Conservation (phyloP, 2,329 filamentous ascomycete genomes). For the Scedosporium apiospermum region DNA sequence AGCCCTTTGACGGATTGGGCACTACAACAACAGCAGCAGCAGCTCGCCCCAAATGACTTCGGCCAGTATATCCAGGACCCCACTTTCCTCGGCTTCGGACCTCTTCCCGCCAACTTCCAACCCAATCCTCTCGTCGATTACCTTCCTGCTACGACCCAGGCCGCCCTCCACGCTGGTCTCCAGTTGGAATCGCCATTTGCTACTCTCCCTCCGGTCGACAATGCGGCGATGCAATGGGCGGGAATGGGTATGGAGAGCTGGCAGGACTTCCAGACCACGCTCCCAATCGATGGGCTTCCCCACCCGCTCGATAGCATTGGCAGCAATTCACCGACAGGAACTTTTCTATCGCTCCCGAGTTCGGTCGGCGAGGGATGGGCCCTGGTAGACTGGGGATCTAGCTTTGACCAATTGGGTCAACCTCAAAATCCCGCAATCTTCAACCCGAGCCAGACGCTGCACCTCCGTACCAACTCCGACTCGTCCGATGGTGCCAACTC, state of each 20-base stretch:
- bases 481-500: conserved; percentile 65
- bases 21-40: conserved; percentile 42
- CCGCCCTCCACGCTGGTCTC: conserved; percentile 47
- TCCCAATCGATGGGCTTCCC: conserved; percentile 41
- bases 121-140: conserved; percentile 47
- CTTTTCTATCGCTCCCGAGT: conserved; percentile 68
- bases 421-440: conserved; percentile 61
- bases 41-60: conserved; percentile 20
- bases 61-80: conserved; percentile 46
- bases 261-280: conserved; percentile 63
- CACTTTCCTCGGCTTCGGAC: conserved; percentile 44
- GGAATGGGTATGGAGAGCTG: conserved; percentile 58
- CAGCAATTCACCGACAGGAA: conserved; percentile 35
- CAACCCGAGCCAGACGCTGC: conserved; percentile 84
- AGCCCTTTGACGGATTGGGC: conserved; percentile 54
- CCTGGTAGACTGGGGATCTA: conserved; percentile 54
- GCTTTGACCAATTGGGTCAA: conserved; percentile 5
- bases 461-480: conserved; percentile 78
- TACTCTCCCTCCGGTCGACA: conserved; percentile 46
- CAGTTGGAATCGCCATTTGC: conserved; percentile 53
- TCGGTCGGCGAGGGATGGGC: conserved; percentile 86
- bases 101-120: conserved; percentile 42
- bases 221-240: conserved; percentile 49
- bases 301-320: conserved; percentile 28
- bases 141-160: conserved; percentile 52